phyloP scores from a whole-genome alignment of 441 rosid genomes.

The Pelargonium cotyledonis region DNA sequence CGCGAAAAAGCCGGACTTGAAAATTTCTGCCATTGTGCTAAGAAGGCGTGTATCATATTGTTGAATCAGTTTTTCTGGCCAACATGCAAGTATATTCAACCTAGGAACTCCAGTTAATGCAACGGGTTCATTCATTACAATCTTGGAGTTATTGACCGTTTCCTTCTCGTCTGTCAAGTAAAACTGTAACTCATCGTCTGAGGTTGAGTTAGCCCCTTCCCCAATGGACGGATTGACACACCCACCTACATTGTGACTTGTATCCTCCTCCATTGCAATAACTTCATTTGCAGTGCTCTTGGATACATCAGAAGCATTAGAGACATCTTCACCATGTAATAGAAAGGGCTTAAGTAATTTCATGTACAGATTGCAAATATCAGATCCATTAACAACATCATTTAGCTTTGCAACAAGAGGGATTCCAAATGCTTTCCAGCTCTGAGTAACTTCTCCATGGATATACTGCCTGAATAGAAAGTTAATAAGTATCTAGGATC shows the following conservation, averaged over 20 bases:
- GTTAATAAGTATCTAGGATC: slow-evolving; percentile 18
- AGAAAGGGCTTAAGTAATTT: slow-evolving; percentile 60
- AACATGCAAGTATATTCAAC: slow-evolving; percentile 50
- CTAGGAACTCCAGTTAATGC: slow-evolving; percentile 27
- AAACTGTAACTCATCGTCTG: slow-evolving; percentile 53
- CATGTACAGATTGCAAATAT: slow-evolving; percentile 48
- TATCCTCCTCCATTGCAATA: slow-evolving; percentile 28
- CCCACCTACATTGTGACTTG: slow-evolving; percentile 25
- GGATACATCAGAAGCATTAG: slow-evolving; percentile 26
- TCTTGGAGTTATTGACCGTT: slow-evolving; percentile 37
- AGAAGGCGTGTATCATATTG: slow-evolving; percentile 40
- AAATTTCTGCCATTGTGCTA: slow-evolving; percentile 51
- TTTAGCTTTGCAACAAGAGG: slow-evolving; percentile 71
- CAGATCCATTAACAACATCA: slow-evolving; percentile 49
- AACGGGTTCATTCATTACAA: slow-evolving; percentile 44
- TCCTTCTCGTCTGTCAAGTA: slow-evolving; percentile 75
- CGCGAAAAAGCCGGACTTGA: slow-evolving; percentile 36
- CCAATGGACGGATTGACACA: slow-evolving; percentile 24
- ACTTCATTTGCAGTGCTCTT: slow-evolving; percentile 33
- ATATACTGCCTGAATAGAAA: slow-evolving; percentile 52
- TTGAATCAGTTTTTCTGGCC: slow-evolving; percentile 52
- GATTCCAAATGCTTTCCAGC: slow-evolving; percentile 64
- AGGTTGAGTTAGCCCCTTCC: slow-evolving; percentile 35
- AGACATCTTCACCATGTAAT: slow-evolving; percentile 30
- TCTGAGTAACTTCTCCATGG: slow-evolving; percentile 47